phyloP scores from a whole-genome alignment of 148 eudicot species.

The Fagopyrum esculentum region DNA sequence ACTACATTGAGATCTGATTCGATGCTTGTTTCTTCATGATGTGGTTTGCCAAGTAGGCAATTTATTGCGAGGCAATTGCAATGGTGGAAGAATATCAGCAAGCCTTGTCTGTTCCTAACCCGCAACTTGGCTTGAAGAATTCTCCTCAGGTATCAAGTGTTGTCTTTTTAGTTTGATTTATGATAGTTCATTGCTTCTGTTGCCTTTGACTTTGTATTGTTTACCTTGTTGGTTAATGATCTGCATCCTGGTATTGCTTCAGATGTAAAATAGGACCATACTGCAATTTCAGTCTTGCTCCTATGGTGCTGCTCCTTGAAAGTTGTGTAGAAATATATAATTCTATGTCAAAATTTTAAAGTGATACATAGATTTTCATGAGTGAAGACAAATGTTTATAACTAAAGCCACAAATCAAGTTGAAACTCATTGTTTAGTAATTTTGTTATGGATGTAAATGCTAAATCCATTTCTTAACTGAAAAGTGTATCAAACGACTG shows the following conservation, averaged over 20 bases:
- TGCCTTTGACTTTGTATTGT: neutral
- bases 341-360: constrained; percentile 34
- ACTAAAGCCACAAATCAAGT: too few species aligned
- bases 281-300: neutral
- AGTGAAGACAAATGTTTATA: too few species aligned
- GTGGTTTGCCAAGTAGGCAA: constrained; percentile 38
- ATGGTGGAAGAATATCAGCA: constrained; percentile 95
- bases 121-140: constrained; percentile 71
- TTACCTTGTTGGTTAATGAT: too few species aligned
- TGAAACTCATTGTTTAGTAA: too few species aligned
- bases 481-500: too few species aligned
- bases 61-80: constrained; percentile 72
- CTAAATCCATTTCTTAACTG: too few species aligned
- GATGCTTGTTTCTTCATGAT: neutral
- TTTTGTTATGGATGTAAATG: too few species aligned
- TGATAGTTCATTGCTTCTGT: neutral
- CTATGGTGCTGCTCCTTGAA: neutral
- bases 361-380: too few species aligned
- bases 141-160: constrained; percentile 60
- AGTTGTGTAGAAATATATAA: constrained; percentile 24
- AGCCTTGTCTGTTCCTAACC: constrained; percentile 58
- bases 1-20: too few species aligned
- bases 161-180: neutral
- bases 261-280: neutral
- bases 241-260: too few species aligned